phyloP scores from a whole-genome alignment of 2,329 filamentous ascomycete species.

The Fusarium sororula region DNA sequence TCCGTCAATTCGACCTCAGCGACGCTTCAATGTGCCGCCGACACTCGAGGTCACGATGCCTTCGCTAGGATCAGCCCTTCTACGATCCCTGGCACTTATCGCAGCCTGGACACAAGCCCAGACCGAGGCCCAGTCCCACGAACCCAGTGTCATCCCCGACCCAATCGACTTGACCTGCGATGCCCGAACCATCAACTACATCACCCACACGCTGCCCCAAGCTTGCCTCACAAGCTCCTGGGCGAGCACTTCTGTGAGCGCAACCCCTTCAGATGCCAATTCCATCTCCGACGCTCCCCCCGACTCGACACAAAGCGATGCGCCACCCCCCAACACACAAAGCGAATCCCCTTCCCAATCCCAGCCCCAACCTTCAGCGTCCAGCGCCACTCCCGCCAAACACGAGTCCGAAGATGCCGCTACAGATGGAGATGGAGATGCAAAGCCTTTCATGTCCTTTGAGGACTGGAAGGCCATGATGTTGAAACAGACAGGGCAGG shows the following conservation, averaged over 20 bases:
- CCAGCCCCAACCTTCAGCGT: neutral
- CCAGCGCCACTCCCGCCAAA: neutral
- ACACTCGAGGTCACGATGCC: slow-evolving; percentile 26
- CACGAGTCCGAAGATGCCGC: slow-evolving; percentile 23
- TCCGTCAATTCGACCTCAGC: neutral
- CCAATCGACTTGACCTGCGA: slow-evolving; percentile 50
- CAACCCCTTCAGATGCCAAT: slow-evolving; percentile 29
- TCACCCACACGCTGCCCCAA: slow-evolving; percentile 79
- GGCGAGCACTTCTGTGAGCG: slow-evolving; percentile 55
- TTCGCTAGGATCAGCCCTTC: slow-evolving; percentile 26
- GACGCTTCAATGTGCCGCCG: slow-evolving; percentile 26
- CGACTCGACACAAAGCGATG: neutral
- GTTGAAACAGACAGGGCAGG: slow-evolving; percentile 83
- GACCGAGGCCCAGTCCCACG: slow-evolving; percentile 1
- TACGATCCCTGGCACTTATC: slow-evolving; percentile 16
- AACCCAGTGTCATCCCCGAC: neutral
- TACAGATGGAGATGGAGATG: slow-evolving; percentile 39
- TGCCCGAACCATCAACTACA: slow-evolving; percentile 79
- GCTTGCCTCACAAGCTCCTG: slow-evolving; percentile 77
- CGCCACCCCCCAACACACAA: slow-evolving; percentile 11
- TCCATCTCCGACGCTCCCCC: neutral
- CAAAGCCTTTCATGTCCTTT: slow-evolving; percentile 83
- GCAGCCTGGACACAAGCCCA: slow-evolving; percentile 11
- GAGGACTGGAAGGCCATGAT: slow-evolving; percentile 99
- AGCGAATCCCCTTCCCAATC: neutral